Percentiles rank a stretch among this genome's conserved stretches.
Conservation (phyloP, 768 basidiomycete genomes). For the Heimioporus sp. region DNA sequence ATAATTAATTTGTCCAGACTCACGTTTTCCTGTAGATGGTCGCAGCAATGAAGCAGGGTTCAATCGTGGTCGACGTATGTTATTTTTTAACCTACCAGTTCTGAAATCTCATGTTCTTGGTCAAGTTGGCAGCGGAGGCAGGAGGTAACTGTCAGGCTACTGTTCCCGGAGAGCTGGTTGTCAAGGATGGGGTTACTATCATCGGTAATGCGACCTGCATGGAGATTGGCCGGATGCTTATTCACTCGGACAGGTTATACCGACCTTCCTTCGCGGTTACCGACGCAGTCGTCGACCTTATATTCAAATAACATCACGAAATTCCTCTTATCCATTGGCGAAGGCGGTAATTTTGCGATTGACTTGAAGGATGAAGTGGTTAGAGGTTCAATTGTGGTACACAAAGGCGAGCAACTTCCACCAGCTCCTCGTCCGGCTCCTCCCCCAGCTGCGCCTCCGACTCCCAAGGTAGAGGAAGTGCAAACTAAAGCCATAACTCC, state of each 20-base stretch:
- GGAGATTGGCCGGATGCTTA: conserved; percentile 4
- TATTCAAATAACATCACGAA: conserved; percentile 93
- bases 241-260: conserved; percentile 56
- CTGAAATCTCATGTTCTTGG: conserved; percentile 12
- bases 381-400: conserved; percentile 74
- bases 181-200: conserved; percentile 76
- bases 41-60: conserved; percentile 89
- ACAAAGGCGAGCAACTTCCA: conserved; percentile 62
- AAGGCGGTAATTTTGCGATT: conserved; percentile 58
- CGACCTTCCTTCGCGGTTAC: conserved; percentile 83
- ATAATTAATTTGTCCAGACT: background rate
- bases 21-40: conserved; percentile 52
- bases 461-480: conserved; percentile 45
- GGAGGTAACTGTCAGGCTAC: conserved; percentile 91
- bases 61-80: conserved; percentile 73
- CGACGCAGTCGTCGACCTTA: conserved; percentile 85
- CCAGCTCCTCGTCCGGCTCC: conserved; percentile 69
- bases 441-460: conserved; percentile 54
- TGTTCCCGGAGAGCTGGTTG: conserved; percentile 66
- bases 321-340: conserved; percentile 78
- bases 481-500: conserved; percentile 66
- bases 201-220: conserved; percentile 49
- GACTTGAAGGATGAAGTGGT: conserved; percentile 84
- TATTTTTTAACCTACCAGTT: background rate
- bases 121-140: conserved; percentile 66